phyloP scores from a whole-genome alignment of 2,329 filamentous ascomycete species.

The Aspergillus viridinutans region DNA sequence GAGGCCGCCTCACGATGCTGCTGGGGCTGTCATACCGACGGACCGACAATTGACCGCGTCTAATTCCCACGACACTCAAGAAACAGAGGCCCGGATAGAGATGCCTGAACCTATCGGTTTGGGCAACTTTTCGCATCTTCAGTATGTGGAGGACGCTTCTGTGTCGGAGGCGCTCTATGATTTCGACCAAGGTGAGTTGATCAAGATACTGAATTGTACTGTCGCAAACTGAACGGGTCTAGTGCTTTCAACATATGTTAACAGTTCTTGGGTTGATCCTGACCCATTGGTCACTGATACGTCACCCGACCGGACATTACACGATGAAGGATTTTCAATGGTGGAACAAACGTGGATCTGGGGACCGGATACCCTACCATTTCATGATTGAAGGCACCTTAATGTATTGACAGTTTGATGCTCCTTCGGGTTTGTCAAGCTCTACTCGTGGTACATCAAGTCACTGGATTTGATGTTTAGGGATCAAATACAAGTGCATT shows the following conservation, averaged over 20 bases:
- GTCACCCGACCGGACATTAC: not conserved
- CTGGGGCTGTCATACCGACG: not conserved
- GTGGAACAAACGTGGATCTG: conserved; percentile 22
- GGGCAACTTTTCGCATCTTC: not conserved
- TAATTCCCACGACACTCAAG: not conserved
- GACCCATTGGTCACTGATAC: not conserved
- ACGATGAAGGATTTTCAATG: conserved; percentile 7
- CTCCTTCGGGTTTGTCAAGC: no score
- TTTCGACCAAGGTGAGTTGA: conserved; percentile 17
- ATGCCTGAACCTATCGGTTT: not conserved
- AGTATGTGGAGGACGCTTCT: conserved; percentile 12
- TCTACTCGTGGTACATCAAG: not conserved
- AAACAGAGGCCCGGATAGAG: not conserved
- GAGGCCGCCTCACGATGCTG: not conserved
- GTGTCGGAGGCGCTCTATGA: conserved; percentile 17
- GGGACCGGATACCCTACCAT: conserved; percentile 13
- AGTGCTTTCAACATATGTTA: conserved; percentile 1
- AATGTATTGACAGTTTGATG: not conserved
- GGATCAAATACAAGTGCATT: not conserved
- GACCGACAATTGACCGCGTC: not conserved
- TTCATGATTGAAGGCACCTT: not conserved
- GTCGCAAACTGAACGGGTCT: not conserved
- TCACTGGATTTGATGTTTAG: not conserved
- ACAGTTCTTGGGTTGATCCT: not conserved
- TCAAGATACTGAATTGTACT: not conserved